A percentile compares a stretch with the other conserved stretches of the same genome.
Evolutionary conservation across 805 yeast species (phyloP).

Genomic region (Kodamaea sagamina): DNA sequence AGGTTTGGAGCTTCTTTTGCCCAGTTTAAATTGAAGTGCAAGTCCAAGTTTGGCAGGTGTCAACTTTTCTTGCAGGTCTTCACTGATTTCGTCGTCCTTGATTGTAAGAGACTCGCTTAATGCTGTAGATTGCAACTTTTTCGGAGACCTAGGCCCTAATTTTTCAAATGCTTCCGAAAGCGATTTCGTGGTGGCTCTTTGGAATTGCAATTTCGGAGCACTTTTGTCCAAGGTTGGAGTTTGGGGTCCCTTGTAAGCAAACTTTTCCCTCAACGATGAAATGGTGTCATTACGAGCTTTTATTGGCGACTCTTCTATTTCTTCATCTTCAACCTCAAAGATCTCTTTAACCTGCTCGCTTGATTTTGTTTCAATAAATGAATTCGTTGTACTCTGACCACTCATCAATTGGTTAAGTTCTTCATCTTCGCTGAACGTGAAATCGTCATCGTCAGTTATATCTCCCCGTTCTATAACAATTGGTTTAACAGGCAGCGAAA

Average conservation of each 20-base stretch:
- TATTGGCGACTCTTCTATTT: slow-evolving; percentile 44
- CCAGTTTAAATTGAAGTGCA: not conserved
- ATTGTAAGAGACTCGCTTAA: not conserved
- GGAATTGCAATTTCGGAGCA: not conserved
- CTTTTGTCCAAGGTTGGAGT: too few species aligned
- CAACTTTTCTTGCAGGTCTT: slow-evolving; percentile 9
- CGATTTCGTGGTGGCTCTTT: not conserved
- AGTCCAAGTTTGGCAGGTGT: not conserved
- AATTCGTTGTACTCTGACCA: slow-evolving; percentile 12
- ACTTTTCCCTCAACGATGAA: slow-evolving; percentile 23
- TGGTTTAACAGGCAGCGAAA: slow-evolving; percentile 7
- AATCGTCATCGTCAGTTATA: slow-evolving; percentile 9
- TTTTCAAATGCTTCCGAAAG: not conserved
- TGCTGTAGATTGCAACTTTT: not conserved
- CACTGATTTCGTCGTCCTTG: slow-evolving; percentile 15
- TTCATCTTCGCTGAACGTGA: slow-evolving; percentile 20
- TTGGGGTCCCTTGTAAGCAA: slow-evolving; percentile 19
- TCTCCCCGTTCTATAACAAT: slow-evolving; percentile 4
- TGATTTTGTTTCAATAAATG: slow-evolving; percentile 2
- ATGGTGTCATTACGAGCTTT: slow-evolving; percentile 17
- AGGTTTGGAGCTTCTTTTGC: not conserved
- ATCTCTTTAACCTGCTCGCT: slow-evolving; percentile 10
- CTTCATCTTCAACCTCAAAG: slow-evolving; percentile 33
- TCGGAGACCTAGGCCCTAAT: slow-evolving; percentile 2
- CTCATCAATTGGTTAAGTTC: slow-evolving; percentile 15